These are phyloP conservation scores for Podochytrium sp. DNA, from an alignment of 192 early-diverging fungal genomes.

Conservation along the genomic window DNA sequence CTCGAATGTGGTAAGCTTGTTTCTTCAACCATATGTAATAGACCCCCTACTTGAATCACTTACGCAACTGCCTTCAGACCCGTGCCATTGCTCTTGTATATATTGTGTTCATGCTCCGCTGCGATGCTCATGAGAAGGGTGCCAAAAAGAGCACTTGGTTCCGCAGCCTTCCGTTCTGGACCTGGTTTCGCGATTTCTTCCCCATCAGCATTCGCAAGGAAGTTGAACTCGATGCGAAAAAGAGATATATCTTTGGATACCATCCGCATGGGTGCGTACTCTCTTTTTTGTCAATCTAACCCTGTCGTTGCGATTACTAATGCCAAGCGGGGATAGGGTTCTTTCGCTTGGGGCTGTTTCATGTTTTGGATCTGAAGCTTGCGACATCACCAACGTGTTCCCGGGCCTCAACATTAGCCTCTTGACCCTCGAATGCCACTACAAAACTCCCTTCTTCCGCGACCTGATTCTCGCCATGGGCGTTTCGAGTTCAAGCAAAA, in stretches of 20 bases:
- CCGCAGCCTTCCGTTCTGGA: conserved; percentile 67
- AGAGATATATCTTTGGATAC: conserved; percentile 90
- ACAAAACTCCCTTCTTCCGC: conserved; percentile 84
- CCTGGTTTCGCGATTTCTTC: conserved; percentile 79
- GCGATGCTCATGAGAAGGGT: conserved; percentile 79
- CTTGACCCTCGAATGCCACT: conserved; percentile 82
- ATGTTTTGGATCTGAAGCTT: conserved; percentile 82
- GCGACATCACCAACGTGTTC: conserved; percentile 71
- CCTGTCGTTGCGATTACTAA: not conserved
- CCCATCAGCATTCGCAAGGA: conserved; percentile 83
- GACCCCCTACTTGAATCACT: not conserved
- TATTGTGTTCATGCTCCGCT: conserved; percentile 74
- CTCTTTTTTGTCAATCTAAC: too few species aligned
- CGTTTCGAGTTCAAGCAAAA: conserved; percentile 73
- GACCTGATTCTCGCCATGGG: conserved; percentile 81
- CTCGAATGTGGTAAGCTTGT: not conserved
- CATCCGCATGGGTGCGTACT: conserved; percentile 78
- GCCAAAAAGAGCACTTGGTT: conserved; percentile 61
- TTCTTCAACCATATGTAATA: conserved; percentile 27
- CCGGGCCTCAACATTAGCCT: conserved; percentile 80
- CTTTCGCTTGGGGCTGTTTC: conserved; percentile 80
- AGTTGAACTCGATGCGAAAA: conserved; percentile 76
- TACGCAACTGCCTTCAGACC: conserved; percentile 26
- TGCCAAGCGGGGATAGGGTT: conserved; percentile 73
- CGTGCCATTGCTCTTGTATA: conserved; percentile 63